Conservation (phyloP, 2,329 filamentous ascomycete species). For the Fusarium sp. region DNA sequence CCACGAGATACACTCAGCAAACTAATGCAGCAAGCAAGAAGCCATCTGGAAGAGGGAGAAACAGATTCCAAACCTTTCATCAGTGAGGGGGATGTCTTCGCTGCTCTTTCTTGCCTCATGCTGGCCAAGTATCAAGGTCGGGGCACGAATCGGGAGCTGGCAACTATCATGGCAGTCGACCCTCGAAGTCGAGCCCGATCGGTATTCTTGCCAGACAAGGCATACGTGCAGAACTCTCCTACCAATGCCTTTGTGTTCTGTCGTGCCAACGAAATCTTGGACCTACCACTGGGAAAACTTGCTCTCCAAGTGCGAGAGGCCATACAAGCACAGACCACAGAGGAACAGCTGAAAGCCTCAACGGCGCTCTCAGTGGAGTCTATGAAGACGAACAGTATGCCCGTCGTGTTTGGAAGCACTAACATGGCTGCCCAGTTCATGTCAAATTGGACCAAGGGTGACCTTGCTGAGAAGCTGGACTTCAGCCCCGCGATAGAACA, state of each 20-base stretch:
- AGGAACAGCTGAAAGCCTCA: constrained; percentile 29
- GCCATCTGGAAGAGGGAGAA: not conserved
- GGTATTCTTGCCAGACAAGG: not conserved
- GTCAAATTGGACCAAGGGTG: constrained; percentile 33
- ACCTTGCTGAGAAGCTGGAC: constrained; percentile 21
- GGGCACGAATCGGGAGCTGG: not conserved
- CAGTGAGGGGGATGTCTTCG: constrained; percentile 5
- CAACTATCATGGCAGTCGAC: constrained; percentile 20
- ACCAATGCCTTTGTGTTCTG: constrained; percentile 17
- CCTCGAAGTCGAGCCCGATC: constrained; percentile 16
- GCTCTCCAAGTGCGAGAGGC: constrained; percentile 19
- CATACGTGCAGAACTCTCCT: constrained; percentile 21
- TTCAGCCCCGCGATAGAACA: constrained; percentile 19
- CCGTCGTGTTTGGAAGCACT: constrained; percentile 14
- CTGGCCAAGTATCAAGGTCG: constrained; percentile 5
- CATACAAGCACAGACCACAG: constrained; percentile 24
- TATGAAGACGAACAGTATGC: constrained; percentile 9
- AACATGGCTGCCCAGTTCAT: constrained; percentile 24
- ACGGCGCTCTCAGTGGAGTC: constrained; percentile 9
- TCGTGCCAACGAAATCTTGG: not conserved
- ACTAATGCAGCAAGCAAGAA: not conserved
- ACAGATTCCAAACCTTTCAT: not conserved
- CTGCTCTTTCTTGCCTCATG: constrained; percentile 1
- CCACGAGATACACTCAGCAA: not conserved
- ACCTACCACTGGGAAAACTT: constrained; percentile 16